Base-by-base conservation (phyloP, 2,329 filamentous ascomycete genomes). In the Colletotrichum costaricense region DNA sequence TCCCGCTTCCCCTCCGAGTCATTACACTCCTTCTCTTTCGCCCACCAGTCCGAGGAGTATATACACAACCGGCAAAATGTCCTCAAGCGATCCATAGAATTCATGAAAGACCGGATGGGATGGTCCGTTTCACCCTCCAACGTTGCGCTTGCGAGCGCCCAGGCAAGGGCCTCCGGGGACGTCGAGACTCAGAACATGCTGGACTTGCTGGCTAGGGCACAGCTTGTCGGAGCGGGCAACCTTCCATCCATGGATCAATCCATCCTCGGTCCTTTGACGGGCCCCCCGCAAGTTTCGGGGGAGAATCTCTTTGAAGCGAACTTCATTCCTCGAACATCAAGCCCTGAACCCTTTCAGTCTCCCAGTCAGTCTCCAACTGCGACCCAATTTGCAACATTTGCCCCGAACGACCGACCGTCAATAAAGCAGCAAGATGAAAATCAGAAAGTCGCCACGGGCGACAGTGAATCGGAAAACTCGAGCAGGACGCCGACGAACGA, bases 11-110 rank as follows among this genome's bases (percentile, higher is more conserved):
- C 97, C 1, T 95, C 94, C 77, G 97, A 99, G 81, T 99, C 97
- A 6, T 86, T 99, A 59, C 97, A 99, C 83, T 99, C 97, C 2
- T 99, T 99, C 85, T 98, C 96, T 14, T 99, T 99, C 82, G 95
- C 97, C 54, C 94, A 97, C 77, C 95, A 98, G 83, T 96, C 95
- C 3, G 95, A 98, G 79, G 96, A 98, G 75, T 92, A 95, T 75
- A 88, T 98, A 69, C 94, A 98, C 81, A 98, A 91, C 81, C 93
- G 97, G 67, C 95, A 98, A 81, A 97, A 95, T 86, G 93, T 98
- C 42, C 82, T 99, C 79, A 98, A 97, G 84, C 90, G 96, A 72
- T 97, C 95, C 9, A 93, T 98, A 80, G 97, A 98, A 82, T 98
- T 98, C 80, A 97, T 99, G 93, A 93, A 94, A 79, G 95, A 98